These are phyloP conservation scores for Tolypocladium ophioglossoides DNA, from an alignment of 2,329 filamentous ascomycete species.

Conservation along the genomic window DNA sequence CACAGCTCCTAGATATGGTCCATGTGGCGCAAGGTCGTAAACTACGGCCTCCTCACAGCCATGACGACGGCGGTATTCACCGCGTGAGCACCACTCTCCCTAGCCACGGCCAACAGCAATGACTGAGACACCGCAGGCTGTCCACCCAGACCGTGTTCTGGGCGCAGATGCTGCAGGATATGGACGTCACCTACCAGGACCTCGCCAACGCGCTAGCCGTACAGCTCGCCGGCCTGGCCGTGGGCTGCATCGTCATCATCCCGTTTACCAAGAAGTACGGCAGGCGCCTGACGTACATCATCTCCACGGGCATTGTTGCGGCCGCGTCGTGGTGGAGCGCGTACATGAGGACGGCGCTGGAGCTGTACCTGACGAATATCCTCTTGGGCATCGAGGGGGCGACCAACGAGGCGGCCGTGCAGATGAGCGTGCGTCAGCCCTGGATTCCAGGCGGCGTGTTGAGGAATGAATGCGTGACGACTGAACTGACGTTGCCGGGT, in stretches of 20 bases:
- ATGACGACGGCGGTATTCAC: constrained; percentile 8
- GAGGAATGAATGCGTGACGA: too few relatives aligned
- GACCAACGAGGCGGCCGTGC: constrained; percentile 26
- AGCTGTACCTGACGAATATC: constrained; percentile 14
- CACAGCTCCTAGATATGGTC: constrained; percentile 10
- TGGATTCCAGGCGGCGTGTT: too few relatives aligned
- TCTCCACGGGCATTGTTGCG: constrained; percentile 11
- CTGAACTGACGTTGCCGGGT: not conserved
- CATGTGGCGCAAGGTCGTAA: constrained; percentile 11
- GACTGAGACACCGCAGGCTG: too few relatives aligned
- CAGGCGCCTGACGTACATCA: constrained; percentile 19
- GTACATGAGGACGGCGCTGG: constrained; percentile 9
- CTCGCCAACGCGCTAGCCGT: constrained; percentile 16
- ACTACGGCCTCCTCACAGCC: constrained; percentile 8
- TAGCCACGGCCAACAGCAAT: too few relatives aligned
- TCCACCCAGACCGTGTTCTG: constrained; percentile 11
- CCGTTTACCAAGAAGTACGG: constrained; percentile 24
- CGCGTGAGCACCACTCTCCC: constrained; percentile 7
- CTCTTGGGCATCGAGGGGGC: constrained; percentile 24
- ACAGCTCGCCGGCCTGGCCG: constrained; percentile 18
- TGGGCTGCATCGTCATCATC: constrained; percentile 23
- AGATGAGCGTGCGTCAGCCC: constrained; percentile 21
- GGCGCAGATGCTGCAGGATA: constrained; percentile 10
- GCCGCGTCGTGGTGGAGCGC: constrained; percentile 13
- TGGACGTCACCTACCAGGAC: constrained; percentile 14